Evolutionary conservation across 495 filamentous ascomycete species (phyloP).

Genomic region (Endocarpon pusillum): DNA sequence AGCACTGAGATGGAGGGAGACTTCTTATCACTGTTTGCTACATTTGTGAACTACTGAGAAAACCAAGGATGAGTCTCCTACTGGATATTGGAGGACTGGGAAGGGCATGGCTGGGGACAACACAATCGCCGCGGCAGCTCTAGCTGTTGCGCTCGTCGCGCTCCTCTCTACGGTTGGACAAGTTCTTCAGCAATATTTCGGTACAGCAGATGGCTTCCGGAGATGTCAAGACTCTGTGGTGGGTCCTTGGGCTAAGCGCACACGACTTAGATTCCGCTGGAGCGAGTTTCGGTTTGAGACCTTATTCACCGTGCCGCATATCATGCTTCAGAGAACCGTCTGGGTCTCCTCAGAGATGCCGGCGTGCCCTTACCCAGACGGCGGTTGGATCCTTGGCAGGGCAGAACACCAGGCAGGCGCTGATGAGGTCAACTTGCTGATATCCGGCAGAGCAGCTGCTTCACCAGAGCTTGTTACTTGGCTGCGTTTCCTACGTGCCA

Average conservation of each 20-base stretch:
- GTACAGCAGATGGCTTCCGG: constrained; percentile 23
- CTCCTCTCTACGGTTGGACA: constrained; percentile 18
- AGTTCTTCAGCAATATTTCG: constrained; percentile 19
- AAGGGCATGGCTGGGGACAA: background rate
- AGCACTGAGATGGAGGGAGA: no score
- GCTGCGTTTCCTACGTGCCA: background rate
- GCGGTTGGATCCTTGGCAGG: background rate
- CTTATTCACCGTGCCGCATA: constrained; percentile 10
- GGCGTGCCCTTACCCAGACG: background rate
- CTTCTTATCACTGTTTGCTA: no score
- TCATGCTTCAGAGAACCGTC: constrained; percentile 5
- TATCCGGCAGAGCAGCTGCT: background rate
- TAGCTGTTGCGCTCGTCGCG: constrained; percentile 19
- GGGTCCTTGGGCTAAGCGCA: constrained; percentile 15
- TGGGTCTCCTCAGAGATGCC: background rate
- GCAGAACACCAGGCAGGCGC: background rate
- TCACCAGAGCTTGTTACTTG: background rate
- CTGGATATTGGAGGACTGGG: constrained; percentile 1
- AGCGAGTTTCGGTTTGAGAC: constrained; percentile 18
- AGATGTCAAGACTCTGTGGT: constrained; percentile 19
- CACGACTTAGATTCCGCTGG: constrained; percentile 11
- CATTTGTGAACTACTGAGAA: no score
- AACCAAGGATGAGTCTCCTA: no score
- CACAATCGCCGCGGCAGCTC: constrained; percentile 9
- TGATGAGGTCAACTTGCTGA: background rate